phyloP scores from a whole-genome alignment of 1,284 basidiomycete genomes.

The Ceratobasidium sp. region DNA sequence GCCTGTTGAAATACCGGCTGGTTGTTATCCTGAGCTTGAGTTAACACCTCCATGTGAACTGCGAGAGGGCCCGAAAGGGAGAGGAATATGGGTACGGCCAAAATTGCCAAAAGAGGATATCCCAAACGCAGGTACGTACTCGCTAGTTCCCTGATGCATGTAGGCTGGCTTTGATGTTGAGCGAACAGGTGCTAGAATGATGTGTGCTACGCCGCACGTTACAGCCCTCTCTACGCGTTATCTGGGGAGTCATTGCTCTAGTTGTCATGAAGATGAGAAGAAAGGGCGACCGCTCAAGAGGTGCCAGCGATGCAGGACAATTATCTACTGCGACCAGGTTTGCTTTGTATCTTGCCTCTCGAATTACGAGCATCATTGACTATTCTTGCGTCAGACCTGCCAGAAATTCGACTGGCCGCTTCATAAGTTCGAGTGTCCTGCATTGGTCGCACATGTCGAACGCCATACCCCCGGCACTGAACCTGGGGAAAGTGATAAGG shows the following conservation, averaged over 20 bases:
- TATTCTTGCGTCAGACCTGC: conserved; percentile 65
- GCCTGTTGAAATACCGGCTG: background rate
- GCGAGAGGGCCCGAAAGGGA: conserved; percentile 10
- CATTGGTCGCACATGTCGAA: conserved; percentile 66
- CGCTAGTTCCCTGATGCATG: background rate
- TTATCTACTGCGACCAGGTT: conserved; percentile 81
- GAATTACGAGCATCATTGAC: conserved; percentile 5
- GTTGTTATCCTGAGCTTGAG: conserved; percentile 25
- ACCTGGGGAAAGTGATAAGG: conserved; percentile 48
- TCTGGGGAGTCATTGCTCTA: conserved; percentile 73
- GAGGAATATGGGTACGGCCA: conserved; percentile 23
- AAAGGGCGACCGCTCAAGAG: conserved; percentile 62
- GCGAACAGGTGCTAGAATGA: conserved; percentile 28
- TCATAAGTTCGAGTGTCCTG: conserved; percentile 81
- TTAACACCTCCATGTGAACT: conserved; percentile 33
- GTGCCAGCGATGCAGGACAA: conserved; percentile 74
- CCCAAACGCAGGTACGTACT: conserved; percentile 3
- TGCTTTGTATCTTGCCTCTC: conserved; percentile 16
- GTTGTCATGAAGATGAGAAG: conserved; percentile 61
- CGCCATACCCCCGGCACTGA: conserved; percentile 54
- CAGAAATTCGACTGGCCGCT: conserved; percentile 79
- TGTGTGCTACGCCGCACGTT: conserved; percentile 62
- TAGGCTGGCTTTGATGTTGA: background rate
- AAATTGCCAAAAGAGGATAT: background rate
- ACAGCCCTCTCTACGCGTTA: conserved; percentile 73